Percentiles rank a stretch among this genome's conserved stretches.
Conservation (phyloP, 2,329 filamentous ascomycete genomes). For the Aureobasidium sp. region DNA sequence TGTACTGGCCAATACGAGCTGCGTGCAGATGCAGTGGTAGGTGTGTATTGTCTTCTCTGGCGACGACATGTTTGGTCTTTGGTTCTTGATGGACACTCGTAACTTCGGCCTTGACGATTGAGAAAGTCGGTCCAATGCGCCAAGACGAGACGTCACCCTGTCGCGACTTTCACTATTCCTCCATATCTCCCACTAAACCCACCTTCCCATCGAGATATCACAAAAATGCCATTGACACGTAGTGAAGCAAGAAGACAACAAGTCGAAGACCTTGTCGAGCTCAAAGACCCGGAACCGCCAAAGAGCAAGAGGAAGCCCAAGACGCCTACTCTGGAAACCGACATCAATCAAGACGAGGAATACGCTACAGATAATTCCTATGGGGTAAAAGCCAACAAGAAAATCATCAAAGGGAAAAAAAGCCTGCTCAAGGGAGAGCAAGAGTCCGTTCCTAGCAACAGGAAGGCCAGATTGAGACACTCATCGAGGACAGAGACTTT, state of each 20-base stretch:
- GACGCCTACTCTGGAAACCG: background rate
- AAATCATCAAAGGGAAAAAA: background rate
- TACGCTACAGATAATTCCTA: background rate
- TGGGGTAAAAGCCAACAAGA: background rate
- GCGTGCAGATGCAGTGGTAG: conserved; percentile 58
- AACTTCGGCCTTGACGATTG: background rate
- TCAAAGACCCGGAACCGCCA: background rate
- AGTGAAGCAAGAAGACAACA: background rate
- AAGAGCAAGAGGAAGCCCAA: background rate
- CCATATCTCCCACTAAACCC: background rate
- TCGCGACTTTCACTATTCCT: too few relatives aligned
- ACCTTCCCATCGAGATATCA: background rate
- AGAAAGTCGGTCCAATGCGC: background rate
- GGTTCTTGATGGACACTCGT: background rate
- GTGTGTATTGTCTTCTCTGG: conserved; percentile 34
- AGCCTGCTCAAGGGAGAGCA: background rate
- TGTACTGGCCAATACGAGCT: conserved; percentile 53
- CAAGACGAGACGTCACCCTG: conserved; percentile 3
- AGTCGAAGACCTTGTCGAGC: background rate
- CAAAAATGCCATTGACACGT: background rate
- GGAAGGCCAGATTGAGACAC: too few relatives aligned
- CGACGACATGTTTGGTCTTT: background rate
- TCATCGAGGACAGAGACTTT: too few relatives aligned
- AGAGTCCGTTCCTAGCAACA: too few relatives aligned
- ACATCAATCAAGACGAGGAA: background rate